A percentile compares a stretch with the other conserved stretches of the same genome.
Conservation (phyloP, 305 asterid species). For the Vinca major region DNA sequence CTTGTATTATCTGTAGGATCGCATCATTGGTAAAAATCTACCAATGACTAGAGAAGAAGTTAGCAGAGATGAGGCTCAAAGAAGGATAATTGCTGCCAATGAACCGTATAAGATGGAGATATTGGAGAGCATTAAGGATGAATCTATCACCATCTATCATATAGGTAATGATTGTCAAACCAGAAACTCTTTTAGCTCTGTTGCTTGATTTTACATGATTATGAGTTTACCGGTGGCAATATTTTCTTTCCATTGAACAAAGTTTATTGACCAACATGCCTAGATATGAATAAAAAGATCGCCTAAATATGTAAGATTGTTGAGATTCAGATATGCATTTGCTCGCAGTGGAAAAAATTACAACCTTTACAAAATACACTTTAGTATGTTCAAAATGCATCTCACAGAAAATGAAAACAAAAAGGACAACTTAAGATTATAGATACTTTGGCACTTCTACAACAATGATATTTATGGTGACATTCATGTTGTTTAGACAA, state of each 20-base stretch:
- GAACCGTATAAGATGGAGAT: conserved; percentile 95
- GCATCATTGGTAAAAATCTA: conserved; percentile 61
- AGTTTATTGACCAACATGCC: neutral
- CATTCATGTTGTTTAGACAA: neutral
- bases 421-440: neutral
- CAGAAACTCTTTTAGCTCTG: neutral
- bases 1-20: conserved; percentile 63
- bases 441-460: neutral
- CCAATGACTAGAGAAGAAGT: conserved; percentile 91
- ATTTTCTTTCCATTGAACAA: neutral
- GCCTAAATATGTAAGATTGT: neutral
- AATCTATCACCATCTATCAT: conserved; percentile 83
- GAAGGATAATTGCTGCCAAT: conserved; percentile 60
- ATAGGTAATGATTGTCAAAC: conserved; percentile 40
- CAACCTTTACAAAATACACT: neutral
- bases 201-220: neutral
- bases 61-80: conserved; percentile 69
- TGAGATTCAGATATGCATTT: neutral
- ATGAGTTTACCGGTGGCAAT: neutral
- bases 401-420: no score
- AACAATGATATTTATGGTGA: neutral
- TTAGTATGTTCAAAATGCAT: neutral
- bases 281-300: neutral
- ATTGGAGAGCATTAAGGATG: conserved; percentile 73
- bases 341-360: neutral